Percentiles rank a stretch among this genome's conserved stretches.
phyloP scores from a whole-genome alignment of 768 basidiomycete species.

The Postia placenta region DNA sequence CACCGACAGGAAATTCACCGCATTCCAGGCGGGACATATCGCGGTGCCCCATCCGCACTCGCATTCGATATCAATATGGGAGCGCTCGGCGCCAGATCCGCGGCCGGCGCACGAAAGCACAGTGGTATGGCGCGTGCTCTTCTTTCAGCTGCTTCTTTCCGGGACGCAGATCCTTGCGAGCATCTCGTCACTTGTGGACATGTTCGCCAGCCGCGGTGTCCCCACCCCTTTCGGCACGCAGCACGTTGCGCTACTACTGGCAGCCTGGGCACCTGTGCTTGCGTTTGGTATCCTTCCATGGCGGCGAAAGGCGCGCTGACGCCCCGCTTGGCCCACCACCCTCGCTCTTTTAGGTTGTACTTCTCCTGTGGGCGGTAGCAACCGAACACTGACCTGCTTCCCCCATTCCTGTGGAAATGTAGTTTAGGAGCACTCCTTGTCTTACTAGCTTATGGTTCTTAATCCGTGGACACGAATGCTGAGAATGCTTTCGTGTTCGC shows the following conservation, averaged over 20 bases:
- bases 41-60: neutral
- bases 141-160: slow-evolving; percentile 47
- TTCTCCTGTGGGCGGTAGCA: too few species aligned
- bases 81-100: neutral
- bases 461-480: too few species aligned
- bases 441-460: too few species aligned
- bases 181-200: slow-evolving; percentile 39
- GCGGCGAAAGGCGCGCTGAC: slow-evolving; percentile 3
- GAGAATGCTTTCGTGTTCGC: too few species aligned
- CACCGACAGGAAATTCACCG: neutral
- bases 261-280: slow-evolving; percentile 53
- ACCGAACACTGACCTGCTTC: too few species aligned
- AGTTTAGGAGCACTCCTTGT: too few species aligned
- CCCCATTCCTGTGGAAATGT: too few species aligned
- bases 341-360: too few species aligned
- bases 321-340: too few species aligned
- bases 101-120: slow-evolving; percentile 7
- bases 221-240: slow-evolving; percentile 61
- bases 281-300: slow-evolving; percentile 38
- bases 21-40: slow-evolving; percentile 4
- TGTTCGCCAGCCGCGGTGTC: slow-evolving; percentile 44
- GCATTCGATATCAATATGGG: too few species aligned
- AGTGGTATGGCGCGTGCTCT: slow-evolving; percentile 42
- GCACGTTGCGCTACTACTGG: slow-evolving; percentile 53
- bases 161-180: slow-evolving; percentile 23